Evolutionary conservation across 495 filamentous ascomycete genomes (phyloP), one percentile per base, ranked within the genome.

Genomic region (Hypomontagnella submonticulosa): DNA sequence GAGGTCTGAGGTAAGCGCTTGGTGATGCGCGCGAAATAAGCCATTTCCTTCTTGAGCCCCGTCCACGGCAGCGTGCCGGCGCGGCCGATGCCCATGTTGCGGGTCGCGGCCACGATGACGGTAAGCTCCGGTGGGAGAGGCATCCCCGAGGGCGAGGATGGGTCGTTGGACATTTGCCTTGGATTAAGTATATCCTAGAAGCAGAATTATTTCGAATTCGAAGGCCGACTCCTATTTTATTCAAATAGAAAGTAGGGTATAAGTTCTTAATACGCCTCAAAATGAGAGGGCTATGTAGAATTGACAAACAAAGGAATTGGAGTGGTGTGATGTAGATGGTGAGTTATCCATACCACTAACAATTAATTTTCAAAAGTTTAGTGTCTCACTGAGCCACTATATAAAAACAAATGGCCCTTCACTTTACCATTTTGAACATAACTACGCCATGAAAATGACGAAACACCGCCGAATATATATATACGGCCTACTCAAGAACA

Each of bases 21-120:
- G 3, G 95, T 97, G 5, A 95, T 89, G 49, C 93, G 88, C 16
- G 92, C 91, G 72, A 99, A 99, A 78, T 97, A 97, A 36, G 83
- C 85, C 91, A 99, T 96, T 78, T 99, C 95, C 36, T 86, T 79
- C 75, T 89, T 92, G 11, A 98, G 86, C 19, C 86, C 85, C 0
- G 89, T 92, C 95, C 95, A 99, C 30, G 95, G 95, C 23, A 99
- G 85, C 11, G 83, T 84, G 57, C 92, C 92, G 49, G 83, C 83
- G 57, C 84, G 83, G 57, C 95, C 95, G 75, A 98, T 98, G 70
- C 94, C 95, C 77, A 97, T 91, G 63, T 81, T 81, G 37, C 84
- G 85, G 3, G 89, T 90, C 33, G 89, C 88, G 44, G 91, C 91
- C 30, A 93, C 87, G 73, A 94, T 88, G 68, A 93, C 79, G 37